Conservation (phyloP, 129 eudicot genomes). For the sunflower (Helianthus annuus) region DNA sequence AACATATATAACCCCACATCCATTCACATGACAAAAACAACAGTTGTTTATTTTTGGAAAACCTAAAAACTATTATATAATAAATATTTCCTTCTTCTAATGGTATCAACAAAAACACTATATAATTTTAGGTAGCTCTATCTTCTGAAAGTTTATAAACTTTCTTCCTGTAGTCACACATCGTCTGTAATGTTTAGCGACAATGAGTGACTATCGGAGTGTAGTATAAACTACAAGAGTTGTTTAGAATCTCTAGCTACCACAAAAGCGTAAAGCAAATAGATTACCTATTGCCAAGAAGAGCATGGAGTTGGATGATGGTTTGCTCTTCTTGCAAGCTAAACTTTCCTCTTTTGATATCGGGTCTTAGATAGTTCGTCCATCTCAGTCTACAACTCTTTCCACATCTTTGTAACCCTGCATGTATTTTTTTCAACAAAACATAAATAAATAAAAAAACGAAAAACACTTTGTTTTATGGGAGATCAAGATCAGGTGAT, state of each 20-base stretch:
- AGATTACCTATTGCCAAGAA: conserved; percentile 69
- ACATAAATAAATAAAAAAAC: neutral
- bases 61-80: neutral
- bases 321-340: conserved; percentile 70
- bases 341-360: conserved; percentile 74
- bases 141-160: too few species aligned
- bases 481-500: too few species aligned
- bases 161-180: too few species aligned
- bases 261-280: neutral
- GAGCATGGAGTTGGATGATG: conserved; percentile 80
- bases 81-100: neutral
- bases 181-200: too few species aligned
- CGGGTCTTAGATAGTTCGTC: conserved; percentile 69
- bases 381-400: conserved; percentile 71
- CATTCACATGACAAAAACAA: conserved; percentile 3
- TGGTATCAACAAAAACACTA: too few species aligned
- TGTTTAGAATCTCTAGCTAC: neutral
- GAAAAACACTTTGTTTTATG: neutral
- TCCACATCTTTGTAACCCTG: conserved; percentile 67
- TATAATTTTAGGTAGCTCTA: too few species aligned
- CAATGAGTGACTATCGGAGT: neutral
- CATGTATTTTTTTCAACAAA: neutral
- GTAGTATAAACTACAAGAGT: conserved; percentile 5
- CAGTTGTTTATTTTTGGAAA: neutral
- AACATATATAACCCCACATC: neutral